Conservation (phyloP, 1,284 basidiomycete species). For the Cryptococcus jaspeensis region DNA sequence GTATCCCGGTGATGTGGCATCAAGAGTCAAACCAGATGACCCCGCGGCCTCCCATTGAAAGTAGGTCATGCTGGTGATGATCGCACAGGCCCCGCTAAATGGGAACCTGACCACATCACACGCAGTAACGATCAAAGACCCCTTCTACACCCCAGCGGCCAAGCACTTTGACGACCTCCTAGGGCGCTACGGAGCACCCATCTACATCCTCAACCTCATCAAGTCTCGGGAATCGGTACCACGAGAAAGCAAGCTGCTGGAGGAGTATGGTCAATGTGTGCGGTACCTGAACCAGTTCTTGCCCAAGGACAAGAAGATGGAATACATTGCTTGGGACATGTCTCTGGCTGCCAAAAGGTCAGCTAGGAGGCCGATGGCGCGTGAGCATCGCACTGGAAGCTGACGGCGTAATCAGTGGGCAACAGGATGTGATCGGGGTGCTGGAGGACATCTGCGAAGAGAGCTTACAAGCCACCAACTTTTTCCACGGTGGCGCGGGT, state of each 20-base stretch:
- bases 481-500: constrained; percentile 71
- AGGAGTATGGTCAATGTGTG: constrained; percentile 90
- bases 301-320: constrained; percentile 79
- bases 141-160: constrained; percentile 90
- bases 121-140: constrained; percentile 88
- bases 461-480: constrained; percentile 83
- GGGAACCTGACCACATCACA: not conserved
- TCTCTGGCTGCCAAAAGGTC: constrained; percentile 73
- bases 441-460: constrained; percentile 95
- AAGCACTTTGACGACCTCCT: constrained; percentile 93
- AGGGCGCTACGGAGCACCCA: constrained; percentile 81
- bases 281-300: constrained; percentile 94
- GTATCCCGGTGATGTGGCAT: constrained; percentile 94
- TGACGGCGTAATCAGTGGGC: constrained; percentile 62
- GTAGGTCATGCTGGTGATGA: constrained; percentile 62
- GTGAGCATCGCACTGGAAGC: not conserved
- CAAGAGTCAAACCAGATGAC: constrained; percentile 89
- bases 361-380: constrained; percentile 11
- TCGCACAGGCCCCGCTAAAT: no score
- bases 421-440: constrained; percentile 92
- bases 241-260: constrained; percentile 87
- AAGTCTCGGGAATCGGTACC: constrained; percentile 71
- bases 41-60: constrained; percentile 91
- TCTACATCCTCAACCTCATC: constrained; percentile 95
- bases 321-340: constrained; percentile 97